Percentiles rank a stretch among this genome's conserved stretches.
These are phyloP conservation scores for Coemansia sp. DNA, from an alignment of 192 early-diverging fungal genomes.

Conservation along the genomic window DNA sequence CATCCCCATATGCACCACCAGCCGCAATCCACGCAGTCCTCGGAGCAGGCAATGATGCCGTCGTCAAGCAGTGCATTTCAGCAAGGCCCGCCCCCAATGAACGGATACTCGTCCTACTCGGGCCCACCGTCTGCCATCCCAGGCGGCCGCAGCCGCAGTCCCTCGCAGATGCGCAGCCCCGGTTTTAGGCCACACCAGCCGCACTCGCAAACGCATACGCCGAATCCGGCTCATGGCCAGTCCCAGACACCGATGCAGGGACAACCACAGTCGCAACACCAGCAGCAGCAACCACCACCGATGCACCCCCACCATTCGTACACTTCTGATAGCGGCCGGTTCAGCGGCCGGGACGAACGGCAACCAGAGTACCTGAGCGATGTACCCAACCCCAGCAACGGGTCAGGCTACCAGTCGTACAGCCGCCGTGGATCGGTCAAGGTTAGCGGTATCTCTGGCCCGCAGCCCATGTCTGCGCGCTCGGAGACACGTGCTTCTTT, in stretches of 20 bases:
- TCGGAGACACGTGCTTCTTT: conserved; percentile 3
- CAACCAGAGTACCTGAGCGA: conserved; percentile 1
- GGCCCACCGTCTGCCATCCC: conserved; percentile 1
- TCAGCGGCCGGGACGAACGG: conserved; percentile 4
- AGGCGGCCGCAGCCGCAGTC: conserved; percentile 24
- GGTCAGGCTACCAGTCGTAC: conserved; percentile 1
- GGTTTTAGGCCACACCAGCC: conserved; percentile 18
- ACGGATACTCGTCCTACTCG: conserved; percentile 28
- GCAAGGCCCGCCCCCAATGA: conserved; percentile 25
- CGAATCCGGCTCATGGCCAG: no score
- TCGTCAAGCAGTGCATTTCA: conserved; percentile 19
- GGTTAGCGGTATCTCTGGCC: not conserved
- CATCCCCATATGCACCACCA: conserved; percentile 7
- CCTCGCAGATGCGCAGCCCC: conserved; percentile 17
- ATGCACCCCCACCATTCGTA: conserved; percentile 1
- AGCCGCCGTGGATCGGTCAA: conserved; percentile 10
- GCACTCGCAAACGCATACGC: conserved; percentile 4
- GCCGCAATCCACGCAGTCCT: conserved; percentile 12
- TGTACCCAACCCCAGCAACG: not conserved
- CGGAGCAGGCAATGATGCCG: conserved; percentile 4
- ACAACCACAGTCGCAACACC: not conserved
- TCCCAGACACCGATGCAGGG: not conserved
- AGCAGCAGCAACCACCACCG: not conserved
- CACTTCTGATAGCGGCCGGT: not conserved
- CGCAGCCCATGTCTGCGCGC: not conserved